Evolutionary conservation across 768 basidiomycete species (phyloP).

Genomic region (Agaricus sinodeliciosus): DNA sequence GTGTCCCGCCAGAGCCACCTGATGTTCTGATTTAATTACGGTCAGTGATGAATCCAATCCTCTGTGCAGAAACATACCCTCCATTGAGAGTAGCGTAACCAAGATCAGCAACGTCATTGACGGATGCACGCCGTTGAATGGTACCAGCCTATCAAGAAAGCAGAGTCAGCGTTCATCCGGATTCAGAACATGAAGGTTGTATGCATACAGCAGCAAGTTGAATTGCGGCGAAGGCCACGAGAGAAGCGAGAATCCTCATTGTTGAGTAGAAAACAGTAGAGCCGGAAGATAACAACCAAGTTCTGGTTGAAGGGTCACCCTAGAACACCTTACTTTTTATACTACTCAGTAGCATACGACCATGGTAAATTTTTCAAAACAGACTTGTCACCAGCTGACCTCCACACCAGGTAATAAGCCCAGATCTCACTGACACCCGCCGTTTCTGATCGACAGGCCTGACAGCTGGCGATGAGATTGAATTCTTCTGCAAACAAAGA

Average conservation of each 20-base stretch:
- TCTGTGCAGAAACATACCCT: conserved; percentile 20
- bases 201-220: conserved; percentile 22
- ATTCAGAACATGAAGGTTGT: background rate
- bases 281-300: conserved; percentile 5
- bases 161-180: background rate
- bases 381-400: conserved; percentile 1
- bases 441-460: background rate
- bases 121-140: conserved; percentile 27
- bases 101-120: conserved; percentile 28
- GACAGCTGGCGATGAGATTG: background rate
- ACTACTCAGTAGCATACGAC: background rate
- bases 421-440: conserved; percentile 3
- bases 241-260: conserved; percentile 29
- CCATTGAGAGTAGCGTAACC: conserved; percentile 34
- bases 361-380: background rate
- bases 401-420: background rate
- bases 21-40: conserved; percentile 24
- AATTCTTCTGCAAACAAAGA: background rate
- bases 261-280: background rate
- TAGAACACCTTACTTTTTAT: conserved; percentile 3
- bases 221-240: conserved; percentile 25
- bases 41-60: background rate
- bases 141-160: background rate
- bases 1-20: conserved; percentile 36
- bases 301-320: background rate